Evolutionary conservation across 495 filamentous ascomycete species (phyloP).

Genomic region (Aspergillus campestris): DNA sequence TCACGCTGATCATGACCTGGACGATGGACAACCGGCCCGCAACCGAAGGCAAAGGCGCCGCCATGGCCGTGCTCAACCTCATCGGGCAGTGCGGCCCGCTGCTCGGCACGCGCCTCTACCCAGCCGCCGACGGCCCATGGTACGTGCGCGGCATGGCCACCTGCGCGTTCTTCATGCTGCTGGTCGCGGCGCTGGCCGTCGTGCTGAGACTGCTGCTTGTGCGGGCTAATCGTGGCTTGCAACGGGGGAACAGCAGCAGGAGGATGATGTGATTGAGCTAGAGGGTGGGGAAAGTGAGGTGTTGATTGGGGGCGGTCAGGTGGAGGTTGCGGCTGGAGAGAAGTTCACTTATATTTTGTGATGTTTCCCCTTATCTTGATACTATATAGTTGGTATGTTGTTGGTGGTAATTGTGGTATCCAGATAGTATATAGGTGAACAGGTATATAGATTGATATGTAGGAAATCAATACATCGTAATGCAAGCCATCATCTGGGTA

Average conservation of each 20-base stretch:
- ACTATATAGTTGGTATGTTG: no score
- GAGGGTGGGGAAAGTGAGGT: conserved; percentile 18
- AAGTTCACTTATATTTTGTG: conserved; percentile 3
- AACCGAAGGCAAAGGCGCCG: conserved; percentile 47
- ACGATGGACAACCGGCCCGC: conserved; percentile 53
- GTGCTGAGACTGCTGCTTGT: conserved; percentile 38
- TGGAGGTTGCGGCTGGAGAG: conserved; percentile 19
- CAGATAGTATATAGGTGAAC: no score
- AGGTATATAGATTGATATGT: no score
- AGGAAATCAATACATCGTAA: no score
- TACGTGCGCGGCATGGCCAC: conserved; percentile 50
- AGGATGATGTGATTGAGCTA: background rate
- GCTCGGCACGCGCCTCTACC: conserved; percentile 53
- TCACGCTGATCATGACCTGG: conserved; percentile 58
- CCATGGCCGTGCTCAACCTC: conserved; percentile 49
- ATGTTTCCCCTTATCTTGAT: no score
- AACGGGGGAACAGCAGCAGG: background rate
- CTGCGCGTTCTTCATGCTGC: conserved; percentile 51
- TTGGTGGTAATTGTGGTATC: no score
- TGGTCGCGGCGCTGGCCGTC: conserved; percentile 39
- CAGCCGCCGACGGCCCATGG: conserved; percentile 45
- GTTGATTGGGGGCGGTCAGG: conserved; percentile 12
- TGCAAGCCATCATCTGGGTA: no score
- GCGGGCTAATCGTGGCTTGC: conserved; percentile 26
- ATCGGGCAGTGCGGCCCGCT: conserved; percentile 57